These are phyloP conservation scores for Aspergillus fischeri DNA, from an alignment of 2,329 filamentous ascomycete genomes.

Conservation along the genomic window DNA sequence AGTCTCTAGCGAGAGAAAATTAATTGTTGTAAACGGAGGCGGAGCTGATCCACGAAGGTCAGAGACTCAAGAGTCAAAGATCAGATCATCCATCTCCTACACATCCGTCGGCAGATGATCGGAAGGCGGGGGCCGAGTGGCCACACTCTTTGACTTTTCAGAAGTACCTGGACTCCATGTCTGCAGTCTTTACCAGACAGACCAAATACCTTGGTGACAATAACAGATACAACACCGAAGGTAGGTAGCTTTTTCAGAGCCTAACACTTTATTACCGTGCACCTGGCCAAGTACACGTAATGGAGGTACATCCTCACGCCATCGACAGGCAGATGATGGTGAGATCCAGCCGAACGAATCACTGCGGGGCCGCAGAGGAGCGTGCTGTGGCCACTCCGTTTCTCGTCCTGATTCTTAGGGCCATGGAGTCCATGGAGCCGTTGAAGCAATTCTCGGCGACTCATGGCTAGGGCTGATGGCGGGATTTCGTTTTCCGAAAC, in stretches of 20 bases:
- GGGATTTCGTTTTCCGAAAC: constrained; percentile 5
- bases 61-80: neutral
- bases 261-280: too few species aligned
- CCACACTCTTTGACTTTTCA: neutral
- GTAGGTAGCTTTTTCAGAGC: too few species aligned
- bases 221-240: too few species aligned
- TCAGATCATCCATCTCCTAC: neutral
- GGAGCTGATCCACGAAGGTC: too few species aligned
- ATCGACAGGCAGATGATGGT: constrained; percentile 4
- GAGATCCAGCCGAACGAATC: constrained; percentile 9
- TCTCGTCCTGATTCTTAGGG: neutral
- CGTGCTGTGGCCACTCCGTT: neutral
- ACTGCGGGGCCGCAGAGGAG: neutral
- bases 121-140: neutral
- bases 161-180: too few species aligned
- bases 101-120: neutral
- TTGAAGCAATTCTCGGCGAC: neutral
- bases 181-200: too few species aligned
- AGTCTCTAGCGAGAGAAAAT: neutral
- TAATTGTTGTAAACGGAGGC: too few species aligned
- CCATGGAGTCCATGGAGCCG: neutral
- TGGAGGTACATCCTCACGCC: constrained; percentile 8
- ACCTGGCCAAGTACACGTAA: too few species aligned
- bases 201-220: too few species aligned
- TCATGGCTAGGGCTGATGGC: constrained; percentile 7